Evolutionary conservation across 2,329 filamentous ascomycete genomes (phyloP).

Genomic region (Aureobasidium lini): DNA sequence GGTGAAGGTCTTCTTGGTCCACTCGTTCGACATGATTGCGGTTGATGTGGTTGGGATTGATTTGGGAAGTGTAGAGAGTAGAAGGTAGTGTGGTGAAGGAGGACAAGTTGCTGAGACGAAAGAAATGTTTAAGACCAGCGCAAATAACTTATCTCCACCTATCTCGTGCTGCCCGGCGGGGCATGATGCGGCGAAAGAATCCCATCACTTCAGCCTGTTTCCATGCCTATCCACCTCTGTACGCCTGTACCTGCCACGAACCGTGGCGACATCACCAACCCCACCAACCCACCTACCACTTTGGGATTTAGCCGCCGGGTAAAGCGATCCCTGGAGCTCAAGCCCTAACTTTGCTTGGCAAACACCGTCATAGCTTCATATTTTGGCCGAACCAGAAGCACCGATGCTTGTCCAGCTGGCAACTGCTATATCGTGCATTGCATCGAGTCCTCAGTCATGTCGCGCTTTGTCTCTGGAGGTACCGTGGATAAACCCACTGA

Average conservation of each 20-base stretch:
- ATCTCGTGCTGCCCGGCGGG: background rate
- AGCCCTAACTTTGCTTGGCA: background rate
- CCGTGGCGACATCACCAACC: background rate
- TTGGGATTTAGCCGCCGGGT: constrained; percentile 3
- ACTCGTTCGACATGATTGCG: constrained; percentile 23
- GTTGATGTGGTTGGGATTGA: background rate
- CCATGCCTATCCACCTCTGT: background rate
- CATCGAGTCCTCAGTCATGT: constrained; percentile 28
- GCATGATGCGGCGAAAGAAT: constrained; percentile 3
- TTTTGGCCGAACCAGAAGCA: constrained; percentile 7
- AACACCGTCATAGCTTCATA: constrained; percentile 7
- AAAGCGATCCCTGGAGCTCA: background rate
- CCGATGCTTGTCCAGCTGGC: background rate
- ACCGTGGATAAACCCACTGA: constrained; percentile 38
- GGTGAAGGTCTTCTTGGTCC: constrained; percentile 39
- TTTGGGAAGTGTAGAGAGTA: background rate
- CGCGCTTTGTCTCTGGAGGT: constrained; percentile 47
- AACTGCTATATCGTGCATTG: background rate
- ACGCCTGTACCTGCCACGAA: constrained; percentile 1
- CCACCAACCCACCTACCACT: constrained; percentile 1
- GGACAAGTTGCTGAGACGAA: background rate
- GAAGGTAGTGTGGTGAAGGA: constrained; percentile 9
- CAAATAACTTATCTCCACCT: constrained; percentile 4
- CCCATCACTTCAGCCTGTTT: constrained; percentile 6
- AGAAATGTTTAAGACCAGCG: constrained; percentile 4